These are phyloP conservation scores for Colletotrichum ledebouriae DNA, from an alignment of 2,329 filamentous ascomycete genomes.

Conservation along the genomic window DNA sequence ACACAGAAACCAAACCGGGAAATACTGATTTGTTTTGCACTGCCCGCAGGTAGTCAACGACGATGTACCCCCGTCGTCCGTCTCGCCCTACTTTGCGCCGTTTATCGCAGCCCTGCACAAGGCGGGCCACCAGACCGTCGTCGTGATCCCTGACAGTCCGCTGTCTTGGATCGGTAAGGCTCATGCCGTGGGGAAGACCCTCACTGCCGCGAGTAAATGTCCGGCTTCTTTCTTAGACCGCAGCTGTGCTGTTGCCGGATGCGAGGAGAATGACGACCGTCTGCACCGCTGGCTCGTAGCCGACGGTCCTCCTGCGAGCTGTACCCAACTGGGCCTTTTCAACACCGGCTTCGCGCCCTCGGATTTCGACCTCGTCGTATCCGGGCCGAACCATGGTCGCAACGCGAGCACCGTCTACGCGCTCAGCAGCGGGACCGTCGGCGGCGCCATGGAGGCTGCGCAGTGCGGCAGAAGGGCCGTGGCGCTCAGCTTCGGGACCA, in stretches of 20 bases:
- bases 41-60: constrained; percentile 60
- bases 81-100: constrained; percentile 71
- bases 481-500: constrained; percentile 79
- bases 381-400: constrained; percentile 72
- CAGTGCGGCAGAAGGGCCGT: constrained; percentile 70
- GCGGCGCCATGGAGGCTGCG: constrained; percentile 70
- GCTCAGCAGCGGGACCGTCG: constrained; percentile 70
- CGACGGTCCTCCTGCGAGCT: constrained; percentile 71
- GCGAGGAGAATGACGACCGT: constrained; percentile 58
- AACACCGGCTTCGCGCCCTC: constrained; percentile 55
- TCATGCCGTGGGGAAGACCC: constrained; percentile 76
- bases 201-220: constrained; percentile 53
- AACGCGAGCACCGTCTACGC: constrained; percentile 71
- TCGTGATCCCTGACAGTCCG: constrained; percentile 77
- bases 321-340: constrained; percentile 71
- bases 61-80: constrained; percentile 70
- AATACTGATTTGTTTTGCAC: constrained; percentile 23
- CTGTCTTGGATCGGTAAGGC: constrained; percentile 84
- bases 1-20: neutral
- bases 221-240: constrained; percentile 31
- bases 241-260: constrained; percentile 50
- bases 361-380: constrained; percentile 68
- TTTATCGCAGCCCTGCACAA: constrained; percentile 65
- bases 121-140: constrained; percentile 76
- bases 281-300: constrained; percentile 68